Evolutionary conservation across 257 asterid species (phyloP), one percentile per base, ranked within the genome.

Genomic region (Gynochthodes officinalis): DNA sequence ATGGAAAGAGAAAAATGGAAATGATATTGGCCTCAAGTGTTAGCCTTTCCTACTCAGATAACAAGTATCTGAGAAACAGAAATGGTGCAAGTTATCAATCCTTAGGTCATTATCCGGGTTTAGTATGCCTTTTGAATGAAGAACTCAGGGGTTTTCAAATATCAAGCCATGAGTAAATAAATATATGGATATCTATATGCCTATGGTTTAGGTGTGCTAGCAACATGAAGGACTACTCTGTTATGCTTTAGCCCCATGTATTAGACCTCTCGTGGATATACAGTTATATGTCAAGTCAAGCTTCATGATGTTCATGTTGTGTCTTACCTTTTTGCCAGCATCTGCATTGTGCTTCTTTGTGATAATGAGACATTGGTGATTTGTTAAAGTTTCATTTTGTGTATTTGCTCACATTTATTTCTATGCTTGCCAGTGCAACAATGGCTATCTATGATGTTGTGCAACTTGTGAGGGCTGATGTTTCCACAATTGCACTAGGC

Each of bases 401-500:
- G 52, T 68, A 42, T 14, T 43, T 39, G 23, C 69, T 79, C 32
- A 53, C 39, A 19, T 62, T 40, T 43, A 52, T 42, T 75, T 39
- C 52, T 72, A 8, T 76, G 25, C 39, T 53, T 63, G 72, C 35
- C 86, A 94, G 99, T 72, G 96, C 99, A 67, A 91, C 96, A 25
- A 89, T 89, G 96, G 97, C 94, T 72, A 89, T 91, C 79, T 89
- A 82, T 67, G 97, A 91, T 75, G 96, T 86, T 64, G 80, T 87
- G 62, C 82, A 72, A 50, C 87, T 89, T 48, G 86, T 89, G 73
- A 79, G 92, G 69, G 94, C 96, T 33, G 96, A 91, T 62, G 90
- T 91, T 74, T 91, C 97, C 65, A 91, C 97, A 43, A 67, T 95
- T 73, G 97, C 96, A 10, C 76, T 95, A 9, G 99, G 98, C 69